Percentiles rank a stretch among this genome's conserved stretches.
phyloP scores from a whole-genome alignment of 495 filamentous ascomycete species.

The Neurospora cerealis region DNA sequence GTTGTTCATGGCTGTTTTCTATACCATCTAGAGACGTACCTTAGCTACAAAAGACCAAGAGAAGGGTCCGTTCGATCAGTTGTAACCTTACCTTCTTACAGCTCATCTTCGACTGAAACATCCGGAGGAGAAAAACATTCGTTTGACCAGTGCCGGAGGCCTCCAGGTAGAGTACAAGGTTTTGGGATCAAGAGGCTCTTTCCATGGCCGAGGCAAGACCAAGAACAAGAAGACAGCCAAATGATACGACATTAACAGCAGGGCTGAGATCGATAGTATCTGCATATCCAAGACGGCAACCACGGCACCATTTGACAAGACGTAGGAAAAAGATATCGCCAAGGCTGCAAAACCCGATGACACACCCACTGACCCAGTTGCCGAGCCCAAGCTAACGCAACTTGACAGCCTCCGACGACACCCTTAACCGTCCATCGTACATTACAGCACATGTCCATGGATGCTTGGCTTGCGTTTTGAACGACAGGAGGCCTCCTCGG shows the following conservation, averaged over 20 bases:
- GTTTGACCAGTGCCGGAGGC: background rate
- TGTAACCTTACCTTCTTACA: background rate
- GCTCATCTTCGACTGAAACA: background rate
- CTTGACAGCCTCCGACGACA: background rate
- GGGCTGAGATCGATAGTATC: background rate
- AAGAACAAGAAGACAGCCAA: background rate
- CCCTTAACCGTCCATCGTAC: background rate
- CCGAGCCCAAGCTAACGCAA: background rate
- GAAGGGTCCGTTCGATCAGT: background rate
- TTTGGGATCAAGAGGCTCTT: background rate
- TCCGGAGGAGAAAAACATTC: background rate
- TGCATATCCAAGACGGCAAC: background rate
- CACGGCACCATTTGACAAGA: background rate
- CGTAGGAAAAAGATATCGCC: background rate
- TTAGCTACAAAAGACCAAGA: background rate
- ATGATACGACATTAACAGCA: background rate
- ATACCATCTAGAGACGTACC: background rate
- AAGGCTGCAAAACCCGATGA: background rate
- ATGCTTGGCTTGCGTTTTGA: background rate
- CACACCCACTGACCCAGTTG: background rate
- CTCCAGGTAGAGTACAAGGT: background rate
- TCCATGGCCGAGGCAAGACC: background rate
- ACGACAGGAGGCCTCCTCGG: background rate
- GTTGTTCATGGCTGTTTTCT: background rate
- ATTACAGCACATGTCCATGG: background rate